phyloP scores from a whole-genome alignment of 495 filamentous ascomycete species.

The Podospora fimiseda region DNA sequence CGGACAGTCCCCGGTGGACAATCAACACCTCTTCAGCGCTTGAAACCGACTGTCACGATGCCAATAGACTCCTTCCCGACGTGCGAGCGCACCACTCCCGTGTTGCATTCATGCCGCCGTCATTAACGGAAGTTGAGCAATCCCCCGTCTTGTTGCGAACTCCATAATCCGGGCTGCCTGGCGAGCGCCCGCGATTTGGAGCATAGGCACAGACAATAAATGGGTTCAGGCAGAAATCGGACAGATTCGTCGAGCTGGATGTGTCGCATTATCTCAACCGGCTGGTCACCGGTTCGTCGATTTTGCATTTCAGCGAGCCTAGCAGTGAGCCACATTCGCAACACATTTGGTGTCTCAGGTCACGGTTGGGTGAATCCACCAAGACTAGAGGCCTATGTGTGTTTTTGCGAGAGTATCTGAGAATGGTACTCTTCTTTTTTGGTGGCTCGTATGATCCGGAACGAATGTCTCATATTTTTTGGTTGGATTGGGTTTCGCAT shows the following conservation, averaged over 20 bases:
- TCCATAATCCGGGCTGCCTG: slow-evolving; percentile 40
- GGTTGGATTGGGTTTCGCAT: slow-evolving; percentile 6
- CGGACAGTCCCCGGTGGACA: slow-evolving; percentile 22
- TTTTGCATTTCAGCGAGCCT: slow-evolving; percentile 22
- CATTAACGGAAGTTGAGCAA: slow-evolving; percentile 41
- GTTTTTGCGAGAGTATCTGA: neutral
- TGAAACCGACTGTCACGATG: slow-evolving; percentile 25
- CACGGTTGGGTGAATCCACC: slow-evolving; percentile 9
- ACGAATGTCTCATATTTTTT: no score
- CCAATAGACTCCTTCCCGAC: slow-evolving; percentile 33
- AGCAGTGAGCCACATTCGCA: slow-evolving; percentile 25
- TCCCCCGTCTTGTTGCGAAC: slow-evolving; percentile 37
- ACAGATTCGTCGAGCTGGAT: slow-evolving; percentile 18
- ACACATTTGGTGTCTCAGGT: slow-evolving; percentile 6
- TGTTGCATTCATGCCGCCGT: slow-evolving; percentile 16
- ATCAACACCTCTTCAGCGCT: slow-evolving; percentile 16
- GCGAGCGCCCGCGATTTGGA: slow-evolving; percentile 41
- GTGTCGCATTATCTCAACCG: slow-evolving; percentile 16
- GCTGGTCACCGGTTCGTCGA: slow-evolving; percentile 28
- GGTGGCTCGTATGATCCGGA: no score
- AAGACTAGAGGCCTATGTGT: neutral
- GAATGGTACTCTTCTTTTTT: neutral
- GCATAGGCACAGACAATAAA: slow-evolving; percentile 14
- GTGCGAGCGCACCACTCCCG: slow-evolving; percentile 14
- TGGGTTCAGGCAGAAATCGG: slow-evolving; percentile 18